Percentiles rank a stretch among this genome's conserved stretches.
Conservation (phyloP, 371 early-diverging fungal species). For the Mucor lusitanicus region DNA sequence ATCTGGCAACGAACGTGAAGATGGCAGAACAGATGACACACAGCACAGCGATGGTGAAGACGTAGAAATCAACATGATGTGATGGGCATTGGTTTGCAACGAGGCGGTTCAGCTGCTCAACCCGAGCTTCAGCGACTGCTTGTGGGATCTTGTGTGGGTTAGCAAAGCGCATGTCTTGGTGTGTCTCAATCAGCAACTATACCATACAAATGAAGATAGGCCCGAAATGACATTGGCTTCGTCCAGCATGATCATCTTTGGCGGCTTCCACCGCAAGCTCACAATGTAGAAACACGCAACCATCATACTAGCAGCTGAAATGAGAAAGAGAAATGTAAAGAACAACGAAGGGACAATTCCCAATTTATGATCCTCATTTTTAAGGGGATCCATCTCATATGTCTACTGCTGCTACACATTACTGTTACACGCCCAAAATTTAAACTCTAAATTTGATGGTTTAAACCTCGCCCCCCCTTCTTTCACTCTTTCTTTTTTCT, state of each 20-base stretch:
- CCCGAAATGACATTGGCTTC: slow-evolving; percentile 12
- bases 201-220: slow-evolving; percentile 30
- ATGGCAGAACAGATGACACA: slow-evolving; percentile 43
- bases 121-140: slow-evolving; percentile 21
- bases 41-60: slow-evolving; percentile 34
- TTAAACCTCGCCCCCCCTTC: not conserved
- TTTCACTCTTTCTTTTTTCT: not conserved
- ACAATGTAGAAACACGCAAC: slow-evolving; percentile 29
- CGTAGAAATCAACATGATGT: slow-evolving; percentile 41
- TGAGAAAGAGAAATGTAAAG: not conserved
- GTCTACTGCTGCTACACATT: too few relatives aligned
- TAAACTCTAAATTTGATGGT: slow-evolving; percentile 1
- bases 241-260: slow-evolving; percentile 25
- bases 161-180: not conserved
- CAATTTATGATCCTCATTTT: not conserved
- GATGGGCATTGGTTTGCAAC: slow-evolving; percentile 35
- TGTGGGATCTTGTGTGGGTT: slow-evolving; percentile 22
- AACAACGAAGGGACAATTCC: slow-evolving; percentile 1
- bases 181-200: not conserved
- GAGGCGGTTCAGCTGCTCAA: slow-evolving; percentile 23
- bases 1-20: slow-evolving; percentile 43
- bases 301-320: slow-evolving; percentile 6
- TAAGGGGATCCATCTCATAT: not conserved
- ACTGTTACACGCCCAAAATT: not conserved
- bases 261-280: slow-evolving; percentile 39